These are phyloP conservation scores for Tetramitus jugosus DNA, from an alignment of 208 protist species.

Conservation along the genomic window DNA sequence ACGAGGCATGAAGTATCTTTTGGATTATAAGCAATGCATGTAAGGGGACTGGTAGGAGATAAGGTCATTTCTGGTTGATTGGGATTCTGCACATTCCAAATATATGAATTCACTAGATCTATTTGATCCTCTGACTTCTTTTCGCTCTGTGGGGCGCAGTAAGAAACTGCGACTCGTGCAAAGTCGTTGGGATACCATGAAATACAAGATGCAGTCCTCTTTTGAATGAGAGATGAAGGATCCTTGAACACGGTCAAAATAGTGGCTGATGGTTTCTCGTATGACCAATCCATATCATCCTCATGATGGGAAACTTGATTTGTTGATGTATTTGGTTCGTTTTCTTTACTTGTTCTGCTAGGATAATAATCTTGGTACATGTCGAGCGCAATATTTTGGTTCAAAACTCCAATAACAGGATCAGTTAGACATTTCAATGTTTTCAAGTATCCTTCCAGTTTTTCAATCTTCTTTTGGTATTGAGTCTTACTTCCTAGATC, in stretches of 20 bases:
- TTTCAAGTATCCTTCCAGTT: slow-evolving; percentile 81
- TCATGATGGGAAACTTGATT: slow-evolving; percentile 59
- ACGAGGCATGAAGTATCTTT: slow-evolving; percentile 88
- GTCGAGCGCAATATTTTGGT: slow-evolving; percentile 92
- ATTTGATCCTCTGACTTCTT: slow-evolving; percentile 67
- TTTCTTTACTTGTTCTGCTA: no score
- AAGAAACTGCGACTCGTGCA: slow-evolving; percentile 82
- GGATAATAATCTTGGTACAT: slow-evolving; percentile 92
- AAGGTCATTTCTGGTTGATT: slow-evolving; percentile 83
- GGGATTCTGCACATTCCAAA: slow-evolving; percentile 92
- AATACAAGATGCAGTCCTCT: slow-evolving; percentile 73
- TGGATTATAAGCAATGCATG: slow-evolving; percentile 86
- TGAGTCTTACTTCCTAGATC: slow-evolving; percentile 90
- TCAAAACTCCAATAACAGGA: slow-evolving; percentile 69
- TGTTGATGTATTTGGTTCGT: background rate
- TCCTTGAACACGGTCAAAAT: slow-evolving; percentile 86
- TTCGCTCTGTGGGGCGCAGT: slow-evolving; percentile 83
- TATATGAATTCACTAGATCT: slow-evolving; percentile 81
- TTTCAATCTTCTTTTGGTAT: slow-evolving; percentile 90
- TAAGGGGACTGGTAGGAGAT: slow-evolving; percentile 76
- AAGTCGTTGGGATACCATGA: slow-evolving; percentile 83
- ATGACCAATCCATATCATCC: slow-evolving; percentile 58
- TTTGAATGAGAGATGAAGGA: slow-evolving; percentile 56
- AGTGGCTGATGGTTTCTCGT: slow-evolving; percentile 77
- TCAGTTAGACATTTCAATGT: slow-evolving; percentile 66